Percentiles rank a stretch among this genome's conserved stretches.
These are phyloP conservation scores for Tolypocladium amazonense DNA, from an alignment of 2,329 filamentous ascomycete genomes.

Conservation along the genomic window DNA sequence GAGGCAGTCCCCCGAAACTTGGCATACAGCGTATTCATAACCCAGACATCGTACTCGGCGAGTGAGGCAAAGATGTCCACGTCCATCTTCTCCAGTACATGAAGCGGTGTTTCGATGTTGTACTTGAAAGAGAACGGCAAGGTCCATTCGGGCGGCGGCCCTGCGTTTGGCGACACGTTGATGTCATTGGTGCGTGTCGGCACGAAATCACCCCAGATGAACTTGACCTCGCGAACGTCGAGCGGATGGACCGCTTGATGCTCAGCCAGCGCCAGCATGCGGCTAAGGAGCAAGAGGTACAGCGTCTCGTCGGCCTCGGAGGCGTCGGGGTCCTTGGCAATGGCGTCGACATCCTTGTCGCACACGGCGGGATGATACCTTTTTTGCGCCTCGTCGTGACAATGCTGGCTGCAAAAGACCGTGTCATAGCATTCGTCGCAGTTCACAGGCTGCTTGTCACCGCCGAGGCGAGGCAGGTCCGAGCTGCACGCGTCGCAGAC, in stretches of 20 bases:
- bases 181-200: conserved; percentile 41
- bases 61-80: conserved; percentile 59
- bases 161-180: conserved; percentile 39
- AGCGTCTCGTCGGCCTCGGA: conserved; percentile 49
- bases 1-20: conserved; percentile 93
- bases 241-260: conserved; percentile 53
- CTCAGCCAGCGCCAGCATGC: conserved; percentile 50
- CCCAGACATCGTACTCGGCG: conserved; percentile 59
- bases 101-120: conserved; percentile 64
- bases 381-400: conserved; percentile 44
- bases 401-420: conserved; percentile 54
- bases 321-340: conserved; percentile 53
- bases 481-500: conserved; percentile 84
- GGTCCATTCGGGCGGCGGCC: conserved; percentile 51
- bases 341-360: conserved; percentile 54
- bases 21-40: conserved; percentile 83
- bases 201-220: conserved; percentile 60
- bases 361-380: conserved; percentile 56
- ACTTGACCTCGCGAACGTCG: conserved; percentile 53
- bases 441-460: conserved; percentile 33
- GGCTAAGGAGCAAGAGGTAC: conserved; percentile 51
- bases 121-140: conserved; percentile 69
- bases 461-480: conserved; percentile 51
- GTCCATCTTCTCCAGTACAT: conserved; percentile 77
- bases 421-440: conserved; percentile 55